A percentile compares a stretch with the other conserved stretches of the same genome.
Evolutionary conservation across 2,329 filamentous ascomycete genomes (phyloP).

Genomic region (Cladophialophora bantiana): DNA sequence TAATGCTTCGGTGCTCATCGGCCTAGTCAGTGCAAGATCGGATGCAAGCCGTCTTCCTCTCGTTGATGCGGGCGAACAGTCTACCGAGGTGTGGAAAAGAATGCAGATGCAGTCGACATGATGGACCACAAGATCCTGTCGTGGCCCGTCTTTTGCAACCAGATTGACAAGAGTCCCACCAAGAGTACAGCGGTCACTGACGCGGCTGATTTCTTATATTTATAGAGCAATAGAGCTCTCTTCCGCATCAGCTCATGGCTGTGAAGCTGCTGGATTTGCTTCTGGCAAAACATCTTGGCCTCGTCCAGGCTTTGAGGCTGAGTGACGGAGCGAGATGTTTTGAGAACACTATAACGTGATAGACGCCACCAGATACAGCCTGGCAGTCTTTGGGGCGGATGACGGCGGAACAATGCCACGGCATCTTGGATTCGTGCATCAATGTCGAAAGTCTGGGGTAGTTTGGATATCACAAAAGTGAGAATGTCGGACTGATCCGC

Average conservation of each 20-base stretch:
- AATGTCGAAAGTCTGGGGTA: conserved; percentile 80
- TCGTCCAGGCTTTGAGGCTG: conserved; percentile 67
- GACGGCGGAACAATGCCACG: conserved; percentile 65
- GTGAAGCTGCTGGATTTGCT: conserved; percentile 75
- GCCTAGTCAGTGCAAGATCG: neutral
- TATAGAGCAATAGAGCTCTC: conserved; percentile 62
- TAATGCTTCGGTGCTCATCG: neutral
- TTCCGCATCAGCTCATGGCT: conserved; percentile 67
- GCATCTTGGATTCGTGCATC: conserved; percentile 76
- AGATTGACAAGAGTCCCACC: conserved; percentile 72
- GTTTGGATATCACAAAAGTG: conserved; percentile 83
- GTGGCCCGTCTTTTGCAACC: conserved; percentile 61
- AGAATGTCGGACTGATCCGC: conserved; percentile 89
- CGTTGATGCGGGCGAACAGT: neutral
- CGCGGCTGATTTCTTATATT: conserved; percentile 69
- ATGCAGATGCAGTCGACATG: conserved; percentile 20
- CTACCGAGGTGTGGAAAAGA: conserved; percentile 14
- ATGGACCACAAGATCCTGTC: conserved; percentile 41
- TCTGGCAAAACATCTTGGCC: conserved; percentile 71
- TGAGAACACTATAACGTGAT: conserved; percentile 79
- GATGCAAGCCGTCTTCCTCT: neutral
- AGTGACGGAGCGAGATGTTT: conserved; percentile 71
- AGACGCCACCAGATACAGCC: conserved; percentile 72
- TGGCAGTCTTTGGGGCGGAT: conserved; percentile 76
- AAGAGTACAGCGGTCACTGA: conserved; percentile 69